Percentiles rank a stretch among this genome's conserved stretches.
Evolutionary conservation across 306 rosid genomes (phyloP).

Genomic region (Hippophae tibetana): DNA sequence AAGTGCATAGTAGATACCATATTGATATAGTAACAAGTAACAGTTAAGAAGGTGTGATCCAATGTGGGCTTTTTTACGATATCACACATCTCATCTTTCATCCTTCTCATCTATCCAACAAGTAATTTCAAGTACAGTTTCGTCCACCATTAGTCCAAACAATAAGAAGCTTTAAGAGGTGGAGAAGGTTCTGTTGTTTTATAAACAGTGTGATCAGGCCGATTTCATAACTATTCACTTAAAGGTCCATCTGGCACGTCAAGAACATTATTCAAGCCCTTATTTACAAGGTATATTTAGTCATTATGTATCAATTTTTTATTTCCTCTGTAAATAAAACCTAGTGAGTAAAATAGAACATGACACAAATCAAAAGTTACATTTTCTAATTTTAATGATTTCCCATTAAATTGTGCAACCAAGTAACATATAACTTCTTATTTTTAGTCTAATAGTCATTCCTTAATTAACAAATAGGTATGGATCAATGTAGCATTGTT

Average conservation of each 20-base stretch:
- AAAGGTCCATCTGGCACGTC: constrained; percentile 88
- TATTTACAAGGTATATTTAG: constrained; percentile 56
- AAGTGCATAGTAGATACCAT: no score
- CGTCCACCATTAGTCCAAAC: constrained; percentile 10
- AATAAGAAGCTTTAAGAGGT: constrained; percentile 49
- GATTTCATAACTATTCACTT: constrained; percentile 87
- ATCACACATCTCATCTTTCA: constrained; percentile 7
- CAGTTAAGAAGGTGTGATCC: not conserved
- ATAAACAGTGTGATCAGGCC: constrained; percentile 56
- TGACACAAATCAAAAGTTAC: not conserved
- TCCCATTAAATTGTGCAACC: no score
- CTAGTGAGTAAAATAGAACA: not conserved
- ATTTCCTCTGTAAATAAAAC: constrained; percentile 2
- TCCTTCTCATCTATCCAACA: constrained; percentile 14
- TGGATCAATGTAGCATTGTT: no score
- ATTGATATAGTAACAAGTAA: no score
- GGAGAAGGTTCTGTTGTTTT: constrained; percentile 57
- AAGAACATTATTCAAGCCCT: constrained; percentile 95
- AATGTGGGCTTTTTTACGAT: constrained; percentile 40
- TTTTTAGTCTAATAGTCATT: no score
- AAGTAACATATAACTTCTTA: no score
- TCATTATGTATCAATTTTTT: not conserved
- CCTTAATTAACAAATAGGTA: no score
- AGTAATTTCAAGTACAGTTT: constrained; percentile 7
- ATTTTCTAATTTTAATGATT: not conserved